A percentile compares a stretch with the other conserved stretches of the same genome.
phyloP scores from a whole-genome alignment of 768 basidiomycete genomes.

The Boletus subparvulus region DNA sequence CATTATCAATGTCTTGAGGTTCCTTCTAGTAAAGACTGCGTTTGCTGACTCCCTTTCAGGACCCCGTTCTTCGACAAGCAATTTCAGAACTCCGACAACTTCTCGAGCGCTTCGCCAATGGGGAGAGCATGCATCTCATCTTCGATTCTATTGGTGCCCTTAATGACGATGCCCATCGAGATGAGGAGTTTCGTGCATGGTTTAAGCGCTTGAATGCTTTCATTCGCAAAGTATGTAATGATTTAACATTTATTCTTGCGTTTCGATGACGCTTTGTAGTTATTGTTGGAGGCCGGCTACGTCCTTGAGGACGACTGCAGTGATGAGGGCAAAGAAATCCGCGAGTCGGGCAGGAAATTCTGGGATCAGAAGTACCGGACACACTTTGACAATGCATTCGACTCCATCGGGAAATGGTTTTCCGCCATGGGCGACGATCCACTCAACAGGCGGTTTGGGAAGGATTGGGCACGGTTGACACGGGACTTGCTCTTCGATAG shows the following conservation, averaged over 20 bases:
- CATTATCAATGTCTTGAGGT: constrained; percentile 14
- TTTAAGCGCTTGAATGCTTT: constrained; percentile 62
- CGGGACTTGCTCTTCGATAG: constrained; percentile 74
- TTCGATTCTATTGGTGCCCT: constrained; percentile 70
- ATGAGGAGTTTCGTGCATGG: constrained; percentile 75
- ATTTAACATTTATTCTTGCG: background rate
- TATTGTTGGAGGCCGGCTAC: constrained; percentile 80
- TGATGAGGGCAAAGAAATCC: constrained; percentile 58
- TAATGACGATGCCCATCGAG: constrained; percentile 70
- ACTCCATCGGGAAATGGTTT: constrained; percentile 75
- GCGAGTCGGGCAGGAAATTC: constrained; percentile 72
- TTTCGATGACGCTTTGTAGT: constrained; percentile 33
- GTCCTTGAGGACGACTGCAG: constrained; percentile 79
- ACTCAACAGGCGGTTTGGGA: constrained; percentile 74
- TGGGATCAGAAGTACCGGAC: constrained; percentile 70
- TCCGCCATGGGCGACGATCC: constrained; percentile 83
- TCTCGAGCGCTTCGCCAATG: constrained; percentile 89
- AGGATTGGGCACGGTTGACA: constrained; percentile 80
- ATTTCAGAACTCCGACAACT: constrained; percentile 69
- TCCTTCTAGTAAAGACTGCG: background rate
- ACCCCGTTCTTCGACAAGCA: constrained; percentile 56
- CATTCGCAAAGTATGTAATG: constrained; percentile 54
- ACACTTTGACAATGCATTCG: constrained; percentile 82
- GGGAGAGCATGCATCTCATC: constrained; percentile 61
- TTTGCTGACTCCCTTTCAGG: constrained; percentile 35